These are phyloP conservation scores for Astragalus glycyphyllos DNA, from an alignment of 306 rosid genomes.

Conservation along the genomic window DNA sequence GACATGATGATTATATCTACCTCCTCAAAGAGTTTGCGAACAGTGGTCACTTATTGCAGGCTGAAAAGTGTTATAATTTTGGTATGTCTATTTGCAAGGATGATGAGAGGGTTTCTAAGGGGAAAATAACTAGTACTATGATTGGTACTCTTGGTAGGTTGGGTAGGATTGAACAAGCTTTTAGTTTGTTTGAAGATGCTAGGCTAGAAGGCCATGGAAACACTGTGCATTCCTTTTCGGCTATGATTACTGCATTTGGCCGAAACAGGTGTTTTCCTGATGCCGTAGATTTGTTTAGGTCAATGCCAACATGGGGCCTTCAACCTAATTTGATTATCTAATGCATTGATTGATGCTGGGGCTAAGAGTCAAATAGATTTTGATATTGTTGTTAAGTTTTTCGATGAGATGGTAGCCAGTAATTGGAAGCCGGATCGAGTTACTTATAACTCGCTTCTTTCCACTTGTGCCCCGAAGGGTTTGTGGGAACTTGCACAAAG, in stretches of 20 bases:
- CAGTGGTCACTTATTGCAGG: constrained; percentile 66
- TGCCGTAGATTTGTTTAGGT: constrained; percentile 62
- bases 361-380: constrained; percentile 81
- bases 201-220: constrained; percentile 75
- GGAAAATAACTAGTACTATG: constrained; percentile 81
- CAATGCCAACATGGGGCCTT: constrained; percentile 71
- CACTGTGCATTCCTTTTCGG: constrained; percentile 76
- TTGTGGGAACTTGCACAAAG: constrained; percentile 78
- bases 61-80: constrained; percentile 66
- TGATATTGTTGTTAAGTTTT: constrained; percentile 65
- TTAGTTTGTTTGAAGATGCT: constrained; percentile 63
- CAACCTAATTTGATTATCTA: constrained; percentile 86
- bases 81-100: constrained; percentile 54
- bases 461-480: constrained; percentile 78
- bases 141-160: constrained; percentile 90
- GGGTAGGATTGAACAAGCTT: constrained; percentile 75
- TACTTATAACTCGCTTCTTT: constrained; percentile 84
- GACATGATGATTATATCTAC: constrained; percentile 73
- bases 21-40: constrained; percentile 74
- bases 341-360: constrained; percentile 85
- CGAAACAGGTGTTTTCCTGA: constrained; percentile 64
- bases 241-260: constrained; percentile 86
- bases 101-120: constrained; percentile 60
- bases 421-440: constrained; percentile 78
- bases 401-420: constrained; percentile 67